phyloP scores from a whole-genome alignment of 2,329 filamentous ascomycete species.

The Plectosphaerella plurivora region DNA sequence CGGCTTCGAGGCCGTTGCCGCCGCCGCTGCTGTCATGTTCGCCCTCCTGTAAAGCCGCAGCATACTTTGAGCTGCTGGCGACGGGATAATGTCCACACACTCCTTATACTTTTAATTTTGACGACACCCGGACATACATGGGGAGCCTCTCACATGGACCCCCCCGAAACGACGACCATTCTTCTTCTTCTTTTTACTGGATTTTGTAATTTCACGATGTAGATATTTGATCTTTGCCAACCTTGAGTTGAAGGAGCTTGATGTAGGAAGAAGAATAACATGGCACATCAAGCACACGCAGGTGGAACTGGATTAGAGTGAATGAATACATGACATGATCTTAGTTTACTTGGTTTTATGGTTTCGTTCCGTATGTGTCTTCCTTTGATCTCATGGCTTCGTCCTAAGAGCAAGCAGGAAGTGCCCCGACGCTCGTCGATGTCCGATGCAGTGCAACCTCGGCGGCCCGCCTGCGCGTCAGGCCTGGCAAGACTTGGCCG shows the following conservation, averaged over 20 bases:
- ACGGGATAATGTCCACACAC: not conserved
- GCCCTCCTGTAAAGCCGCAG: slow-evolving; percentile 1
- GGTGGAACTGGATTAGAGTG: not conserved
- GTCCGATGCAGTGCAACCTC: slow-evolving; percentile 32
- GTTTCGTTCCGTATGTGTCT: too few species aligned
- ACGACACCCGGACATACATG: not conserved
- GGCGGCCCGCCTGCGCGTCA: slow-evolving; percentile 34
- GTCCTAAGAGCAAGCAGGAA: slow-evolving; percentile 11
- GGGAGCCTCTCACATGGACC: not conserved
- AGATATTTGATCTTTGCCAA: not conserved
- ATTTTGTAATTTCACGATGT: slow-evolving; percentile 3
- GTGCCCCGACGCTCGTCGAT: slow-evolving; percentile 4
- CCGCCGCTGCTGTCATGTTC: slow-evolving; percentile 2
- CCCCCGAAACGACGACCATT: not conserved
- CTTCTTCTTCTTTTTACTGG: not conserved
- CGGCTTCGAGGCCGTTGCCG: slow-evolving; percentile 1
- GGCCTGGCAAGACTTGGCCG: slow-evolving; percentile 31
- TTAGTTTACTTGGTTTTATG: too few species aligned
- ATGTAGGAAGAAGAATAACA: not conserved
- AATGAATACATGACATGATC: not conserved
- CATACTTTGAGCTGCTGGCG: not conserved
- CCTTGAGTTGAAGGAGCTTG: not conserved
- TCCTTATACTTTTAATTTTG: not conserved
- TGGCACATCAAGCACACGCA: not conserved
- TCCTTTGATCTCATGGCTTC: too few species aligned